These are phyloP conservation scores for Extremus antarcticus DNA, from an alignment of 495 filamentous ascomycete genomes.

Conservation along the genomic window DNA sequence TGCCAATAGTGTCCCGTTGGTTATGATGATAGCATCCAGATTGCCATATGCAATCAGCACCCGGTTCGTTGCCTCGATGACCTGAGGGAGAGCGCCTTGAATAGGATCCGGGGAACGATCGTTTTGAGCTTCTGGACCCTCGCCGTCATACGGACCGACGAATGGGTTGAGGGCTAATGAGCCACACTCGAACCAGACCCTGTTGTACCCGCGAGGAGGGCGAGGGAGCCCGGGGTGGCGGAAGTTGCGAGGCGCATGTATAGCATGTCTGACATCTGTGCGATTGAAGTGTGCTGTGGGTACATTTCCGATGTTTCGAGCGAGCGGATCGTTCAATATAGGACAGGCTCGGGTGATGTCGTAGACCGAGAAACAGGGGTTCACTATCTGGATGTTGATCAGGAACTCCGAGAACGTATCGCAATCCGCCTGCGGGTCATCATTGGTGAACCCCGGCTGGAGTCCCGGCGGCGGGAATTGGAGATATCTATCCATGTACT, in stretches of 20 bases:
- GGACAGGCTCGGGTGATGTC: conserved; percentile 57
- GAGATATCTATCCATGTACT: conserved; percentile 42
- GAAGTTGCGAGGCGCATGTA: conserved; percentile 49
- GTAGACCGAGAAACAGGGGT: conserved; percentile 74
- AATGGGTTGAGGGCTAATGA: conserved; percentile 6
- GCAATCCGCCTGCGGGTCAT: neutral
- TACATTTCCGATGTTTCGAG: conserved; percentile 26
- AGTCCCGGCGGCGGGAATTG: conserved; percentile 51
- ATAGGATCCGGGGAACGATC: conserved; percentile 25
- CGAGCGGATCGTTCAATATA: conserved; percentile 4
- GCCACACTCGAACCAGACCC: conserved; percentile 40
- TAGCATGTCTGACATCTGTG: conserved; percentile 60
- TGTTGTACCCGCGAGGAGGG: neutral
- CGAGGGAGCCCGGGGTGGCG: conserved; percentile 32
- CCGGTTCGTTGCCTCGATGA: conserved; percentile 52
- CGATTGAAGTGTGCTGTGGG: conserved; percentile 59
- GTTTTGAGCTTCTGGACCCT: neutral
- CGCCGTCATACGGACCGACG: neutral
- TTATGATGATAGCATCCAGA: conserved; percentile 50
- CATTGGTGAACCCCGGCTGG: neutral
- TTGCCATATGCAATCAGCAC: conserved; percentile 57
- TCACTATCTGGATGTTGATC: conserved; percentile 46
- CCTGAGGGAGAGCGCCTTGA: conserved; percentile 11
- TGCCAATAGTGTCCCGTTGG: conserved; percentile 45
- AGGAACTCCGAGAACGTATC: conserved; percentile 45